These are phyloP conservation scores for Boletus insuetus DNA, from an alignment of 768 basidiomycete species.

Conservation along the genomic window DNA sequence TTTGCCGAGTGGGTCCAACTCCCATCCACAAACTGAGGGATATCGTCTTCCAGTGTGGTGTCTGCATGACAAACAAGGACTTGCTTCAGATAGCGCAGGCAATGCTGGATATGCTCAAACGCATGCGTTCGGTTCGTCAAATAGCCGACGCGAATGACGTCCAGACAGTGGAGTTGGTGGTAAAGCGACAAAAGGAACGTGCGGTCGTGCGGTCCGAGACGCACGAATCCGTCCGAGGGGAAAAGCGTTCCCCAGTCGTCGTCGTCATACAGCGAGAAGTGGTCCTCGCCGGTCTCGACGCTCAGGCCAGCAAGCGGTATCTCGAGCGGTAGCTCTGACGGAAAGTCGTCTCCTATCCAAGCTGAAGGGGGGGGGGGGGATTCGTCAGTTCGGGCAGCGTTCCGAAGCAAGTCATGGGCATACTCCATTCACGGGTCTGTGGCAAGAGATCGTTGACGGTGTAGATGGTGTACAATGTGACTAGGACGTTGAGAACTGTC, in stretches of 20 bases:
- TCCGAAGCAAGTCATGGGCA: not conserved
- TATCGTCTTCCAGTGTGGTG: slow-evolving; percentile 36
- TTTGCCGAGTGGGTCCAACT: slow-evolving; percentile 29
- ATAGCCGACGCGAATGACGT: slow-evolving; percentile 33
- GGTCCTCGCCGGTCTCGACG: slow-evolving; percentile 22
- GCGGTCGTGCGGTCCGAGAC: slow-evolving; percentile 33
- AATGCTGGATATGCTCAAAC: slow-evolving; percentile 36
- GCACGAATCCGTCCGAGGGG: slow-evolving; percentile 33
- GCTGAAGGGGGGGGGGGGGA: slow-evolving; percentile 10
- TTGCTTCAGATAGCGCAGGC: slow-evolving; percentile 40
- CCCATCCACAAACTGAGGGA: slow-evolving; percentile 24
- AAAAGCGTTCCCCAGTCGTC: slow-evolving; percentile 37
- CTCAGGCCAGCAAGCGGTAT: slow-evolving; percentile 30
- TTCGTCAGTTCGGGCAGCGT: not conserved
- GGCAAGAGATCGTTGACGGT: slow-evolving; percentile 14
- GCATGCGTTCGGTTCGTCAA: slow-evolving; percentile 23
- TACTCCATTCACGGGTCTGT: slow-evolving; percentile 23
- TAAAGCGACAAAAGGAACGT: slow-evolving; percentile 39
- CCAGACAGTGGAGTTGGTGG: slow-evolving; percentile 50
- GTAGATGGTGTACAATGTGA: slow-evolving; percentile 18
- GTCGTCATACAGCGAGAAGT: slow-evolving; percentile 34
- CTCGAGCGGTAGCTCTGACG: slow-evolving; percentile 31
- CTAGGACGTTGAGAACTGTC: slow-evolving; percentile 22
- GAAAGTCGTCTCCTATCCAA: slow-evolving; percentile 31
- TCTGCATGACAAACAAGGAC: slow-evolving; percentile 38